These are phyloP conservation scores for Chiua sp. DNA, from an alignment of 1,284 basidiomycete species.

Conservation along the genomic window DNA sequence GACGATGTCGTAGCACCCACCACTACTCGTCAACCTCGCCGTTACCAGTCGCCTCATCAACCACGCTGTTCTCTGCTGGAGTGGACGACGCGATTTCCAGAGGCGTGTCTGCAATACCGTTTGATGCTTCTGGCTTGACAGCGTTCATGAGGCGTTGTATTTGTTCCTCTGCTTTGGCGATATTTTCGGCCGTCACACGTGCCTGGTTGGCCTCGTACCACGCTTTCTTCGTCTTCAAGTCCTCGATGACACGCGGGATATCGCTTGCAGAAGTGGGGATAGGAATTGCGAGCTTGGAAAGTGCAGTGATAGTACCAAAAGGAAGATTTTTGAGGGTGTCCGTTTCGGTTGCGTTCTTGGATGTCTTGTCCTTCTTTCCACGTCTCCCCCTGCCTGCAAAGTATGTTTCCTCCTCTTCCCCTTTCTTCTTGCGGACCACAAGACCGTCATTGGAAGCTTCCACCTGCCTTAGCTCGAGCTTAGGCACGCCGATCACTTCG, in stretches of 20 bases:
- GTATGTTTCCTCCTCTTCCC: constrained; percentile 83
- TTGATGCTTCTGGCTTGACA: constrained; percentile 52
- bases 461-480: constrained; percentile 87
- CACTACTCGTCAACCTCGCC: constrained; percentile 44
- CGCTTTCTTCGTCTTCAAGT: constrained; percentile 92
- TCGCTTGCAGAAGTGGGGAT: constrained; percentile 84
- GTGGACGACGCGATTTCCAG: constrained; percentile 55
- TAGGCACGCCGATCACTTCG: constrained; percentile 75
- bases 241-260: constrained; percentile 84
- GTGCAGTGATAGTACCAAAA: constrained; percentile 84
- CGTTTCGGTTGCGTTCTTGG: constrained; percentile 46
- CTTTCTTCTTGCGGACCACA: constrained; percentile 91
- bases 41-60: constrained; percentile 46
- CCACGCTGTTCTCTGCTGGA: constrained; percentile 39
- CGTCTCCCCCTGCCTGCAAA: constrained; percentile 84
- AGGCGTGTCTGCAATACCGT: constrained; percentile 52
- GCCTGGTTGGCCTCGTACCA: constrained; percentile 90
- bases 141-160: constrained; percentile 67
- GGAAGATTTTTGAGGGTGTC: constrained; percentile 61
- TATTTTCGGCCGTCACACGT: constrained; percentile 70
- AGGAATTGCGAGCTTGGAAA: constrained; percentile 90
- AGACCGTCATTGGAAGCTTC: constrained; percentile 75
- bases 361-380: constrained; percentile 60
- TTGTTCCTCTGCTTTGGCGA: constrained; percentile 81
- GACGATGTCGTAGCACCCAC: constrained; percentile 14